Evolutionary conservation across 306 rosid genomes (phyloP).

Genomic region (Cicer bijugum): DNA sequence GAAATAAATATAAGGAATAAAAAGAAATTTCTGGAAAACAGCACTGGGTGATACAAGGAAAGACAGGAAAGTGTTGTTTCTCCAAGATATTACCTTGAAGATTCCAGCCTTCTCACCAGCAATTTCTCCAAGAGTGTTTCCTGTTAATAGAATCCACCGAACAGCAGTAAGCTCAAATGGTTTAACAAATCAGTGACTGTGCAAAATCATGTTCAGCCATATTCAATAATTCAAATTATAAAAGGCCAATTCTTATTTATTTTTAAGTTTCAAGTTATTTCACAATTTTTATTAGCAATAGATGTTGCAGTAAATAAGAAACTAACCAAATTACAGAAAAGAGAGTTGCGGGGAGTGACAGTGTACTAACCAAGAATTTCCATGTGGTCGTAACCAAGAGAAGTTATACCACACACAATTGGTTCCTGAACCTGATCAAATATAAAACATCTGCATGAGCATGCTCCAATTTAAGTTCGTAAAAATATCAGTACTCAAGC

Average conservation of each 20-base stretch:
- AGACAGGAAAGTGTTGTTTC: slow-evolving; percentile 19
- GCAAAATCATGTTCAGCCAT: too few species aligned
- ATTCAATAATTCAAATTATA: too few species aligned
- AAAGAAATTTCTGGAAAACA: slow-evolving; percentile 33
- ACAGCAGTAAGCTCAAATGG: slow-evolving; percentile 40
- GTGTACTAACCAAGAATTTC: slow-evolving; percentile 92
- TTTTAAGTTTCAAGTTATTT: slow-evolving; percentile 16
- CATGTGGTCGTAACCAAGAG: slow-evolving; percentile 99
- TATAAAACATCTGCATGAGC: slow-evolving; percentile 30
- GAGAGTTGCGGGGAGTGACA: background rate
- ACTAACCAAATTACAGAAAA: slow-evolving; percentile 40
- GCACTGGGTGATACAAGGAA: slow-evolving; percentile 30
- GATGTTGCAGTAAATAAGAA: slow-evolving; percentile 28
- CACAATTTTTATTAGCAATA: slow-evolving; percentile 35
- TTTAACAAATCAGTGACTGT: slow-evolving; percentile 25
- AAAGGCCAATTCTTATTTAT: background rate
- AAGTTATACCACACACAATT: slow-evolving; percentile 84
- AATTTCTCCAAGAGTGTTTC: slow-evolving; percentile 83
- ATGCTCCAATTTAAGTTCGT: slow-evolving; percentile 26
- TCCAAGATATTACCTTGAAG: slow-evolving; percentile 70
- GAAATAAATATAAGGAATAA: background rate
- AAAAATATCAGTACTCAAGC: slow-evolving; percentile 36
- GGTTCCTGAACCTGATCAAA: slow-evolving; percentile 64
- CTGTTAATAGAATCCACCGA: slow-evolving; percentile 52
- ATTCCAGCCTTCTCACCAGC: slow-evolving; percentile 99